Percentiles rank a stretch among this genome's conserved stretches.
These are phyloP conservation scores for Pestalotiopsis sp. DNA, from an alignment of 2,329 filamentous ascomycete genomes.

Conservation along the genomic window DNA sequence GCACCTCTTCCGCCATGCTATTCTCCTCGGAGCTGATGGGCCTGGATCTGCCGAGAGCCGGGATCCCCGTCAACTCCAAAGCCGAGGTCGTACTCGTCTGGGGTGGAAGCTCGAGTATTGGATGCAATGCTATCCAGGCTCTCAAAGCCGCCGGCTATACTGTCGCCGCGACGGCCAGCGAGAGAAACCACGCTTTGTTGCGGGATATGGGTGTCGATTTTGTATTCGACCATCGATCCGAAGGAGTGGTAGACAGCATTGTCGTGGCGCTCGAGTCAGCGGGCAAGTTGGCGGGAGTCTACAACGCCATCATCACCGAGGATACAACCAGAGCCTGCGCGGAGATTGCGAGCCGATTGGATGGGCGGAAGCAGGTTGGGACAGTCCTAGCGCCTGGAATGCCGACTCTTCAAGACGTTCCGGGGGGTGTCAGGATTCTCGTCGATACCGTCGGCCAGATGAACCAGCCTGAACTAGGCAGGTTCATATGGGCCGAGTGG, in stretches of 20 bases:
- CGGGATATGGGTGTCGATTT: constrained; percentile 24
- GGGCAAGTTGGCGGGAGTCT: constrained; percentile 32
- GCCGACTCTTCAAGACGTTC: constrained; percentile 37
- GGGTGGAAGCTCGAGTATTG: constrained; percentile 43
- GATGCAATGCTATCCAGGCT: constrained; percentile 44
- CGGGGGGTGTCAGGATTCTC: constrained; percentile 35
- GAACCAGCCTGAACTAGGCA: constrained; percentile 32
- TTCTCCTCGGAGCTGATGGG: constrained; percentile 15
- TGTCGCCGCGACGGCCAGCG: constrained; percentile 40
- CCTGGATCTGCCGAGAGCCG: constrained; percentile 8
- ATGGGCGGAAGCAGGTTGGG: constrained; percentile 9
- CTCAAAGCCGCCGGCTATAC: constrained; percentile 40
- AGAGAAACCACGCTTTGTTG: constrained; percentile 27
- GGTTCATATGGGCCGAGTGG: constrained; percentile 39
- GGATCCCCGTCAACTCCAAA: background rate
- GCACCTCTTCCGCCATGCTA: constrained; percentile 19
- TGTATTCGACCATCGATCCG: constrained; percentile 26
- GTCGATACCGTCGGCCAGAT: constrained; percentile 26
- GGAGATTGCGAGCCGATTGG: constrained; percentile 4
- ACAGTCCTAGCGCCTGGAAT: constrained; percentile 24
- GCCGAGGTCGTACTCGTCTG: constrained; percentile 13
- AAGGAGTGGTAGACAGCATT: constrained; percentile 29
- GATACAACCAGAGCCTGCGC: constrained; percentile 10
- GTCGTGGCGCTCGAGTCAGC: constrained; percentile 26
- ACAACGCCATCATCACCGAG: constrained; percentile 19